Evolutionary conservation across 1,284 basidiomycete species (phyloP).

Genomic region (Albatrellus sp.): DNA sequence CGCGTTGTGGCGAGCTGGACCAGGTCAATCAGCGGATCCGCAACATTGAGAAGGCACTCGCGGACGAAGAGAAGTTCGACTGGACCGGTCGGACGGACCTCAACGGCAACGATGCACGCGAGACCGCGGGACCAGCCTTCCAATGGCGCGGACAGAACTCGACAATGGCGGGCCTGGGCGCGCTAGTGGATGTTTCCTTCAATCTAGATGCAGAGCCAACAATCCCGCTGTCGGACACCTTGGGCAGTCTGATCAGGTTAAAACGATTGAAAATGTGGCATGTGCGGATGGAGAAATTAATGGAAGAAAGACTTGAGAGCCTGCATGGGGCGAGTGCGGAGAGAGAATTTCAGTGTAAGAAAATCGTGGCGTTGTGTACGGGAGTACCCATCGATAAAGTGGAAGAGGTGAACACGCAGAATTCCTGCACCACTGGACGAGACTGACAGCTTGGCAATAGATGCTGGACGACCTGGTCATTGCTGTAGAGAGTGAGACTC

Average conservation of each 20-base stretch:
- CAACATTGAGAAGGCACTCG: slow-evolving; percentile 72
- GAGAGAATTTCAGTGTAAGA: slow-evolving; percentile 83
- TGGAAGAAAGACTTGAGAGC: slow-evolving; percentile 56
- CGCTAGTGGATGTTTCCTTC: slow-evolving; percentile 43
- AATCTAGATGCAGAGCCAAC: slow-evolving; percentile 55
- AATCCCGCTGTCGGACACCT: slow-evolving; percentile 46
- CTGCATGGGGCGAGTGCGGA: slow-evolving; percentile 74
- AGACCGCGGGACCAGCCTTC: slow-evolving; percentile 42
- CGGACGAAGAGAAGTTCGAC: slow-evolving; percentile 68
- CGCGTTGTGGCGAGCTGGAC: slow-evolving; percentile 63
- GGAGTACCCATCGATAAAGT: slow-evolving; percentile 81
- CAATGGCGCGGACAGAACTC: slow-evolving; percentile 54
- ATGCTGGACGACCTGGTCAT: slow-evolving; percentile 82
- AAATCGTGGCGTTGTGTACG: slow-evolving; percentile 83
- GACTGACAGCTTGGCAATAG: slow-evolving; percentile 26
- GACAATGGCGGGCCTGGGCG: slow-evolving; percentile 40
- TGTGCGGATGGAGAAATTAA: slow-evolving; percentile 59
- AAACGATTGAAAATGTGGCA: slow-evolving; percentile 77
- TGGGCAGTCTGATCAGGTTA: slow-evolving; percentile 54
- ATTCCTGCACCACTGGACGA: slow-evolving; percentile 7
- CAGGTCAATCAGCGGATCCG: slow-evolving; percentile 65
- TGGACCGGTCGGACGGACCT: slow-evolving; percentile 81
- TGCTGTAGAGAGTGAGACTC: slow-evolving; percentile 82
- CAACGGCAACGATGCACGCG: slow-evolving; percentile 39
- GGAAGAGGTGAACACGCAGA: slow-evolving; percentile 59